Evolutionary conservation across 306 rosid genomes (phyloP).

Genomic region (Malus asiatica): DNA sequence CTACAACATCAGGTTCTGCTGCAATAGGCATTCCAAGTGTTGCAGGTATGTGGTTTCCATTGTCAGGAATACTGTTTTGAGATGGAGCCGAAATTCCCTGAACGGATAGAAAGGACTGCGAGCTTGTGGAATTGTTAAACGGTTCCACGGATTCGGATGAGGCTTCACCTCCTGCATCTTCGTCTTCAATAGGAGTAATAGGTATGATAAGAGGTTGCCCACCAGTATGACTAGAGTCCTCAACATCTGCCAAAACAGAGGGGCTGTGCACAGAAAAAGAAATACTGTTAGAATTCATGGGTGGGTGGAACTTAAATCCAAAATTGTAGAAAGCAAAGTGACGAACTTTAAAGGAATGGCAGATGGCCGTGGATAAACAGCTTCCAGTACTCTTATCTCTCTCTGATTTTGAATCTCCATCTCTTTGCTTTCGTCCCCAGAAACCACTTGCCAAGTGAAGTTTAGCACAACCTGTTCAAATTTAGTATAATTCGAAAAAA

Average conservation of each 20-base stretch:
- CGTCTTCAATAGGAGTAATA: constrained; percentile 79
- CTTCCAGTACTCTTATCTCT: constrained; percentile 89
- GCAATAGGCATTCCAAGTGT: constrained; percentile 12
- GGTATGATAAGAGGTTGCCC: constrained; percentile 50
- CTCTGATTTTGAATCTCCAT: constrained; percentile 55
- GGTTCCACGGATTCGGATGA: constrained; percentile 21
- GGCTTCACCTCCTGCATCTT: constrained; percentile 44
- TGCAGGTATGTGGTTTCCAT: constrained; percentile 8
- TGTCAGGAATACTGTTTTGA: constrained; percentile 15
- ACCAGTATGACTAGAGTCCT: constrained; percentile 27
- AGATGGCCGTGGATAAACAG: constrained; percentile 79
- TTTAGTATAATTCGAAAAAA: constrained; percentile 8
- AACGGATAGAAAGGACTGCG: constrained; percentile 24
- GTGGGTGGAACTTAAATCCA: constrained; percentile 5
- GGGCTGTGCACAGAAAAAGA: constrained; percentile 39
- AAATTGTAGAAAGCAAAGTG: constrained; percentile 24
- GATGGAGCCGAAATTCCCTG: constrained; percentile 26
- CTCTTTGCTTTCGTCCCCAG: constrained; percentile 86
- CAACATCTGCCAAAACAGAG: constrained; percentile 35
- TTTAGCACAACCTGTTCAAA: constrained; percentile 49
- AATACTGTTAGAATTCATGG: constrained; percentile 4
- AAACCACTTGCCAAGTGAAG: constrained; percentile 70
- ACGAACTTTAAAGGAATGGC: constrained; percentile 81
- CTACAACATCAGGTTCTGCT: constrained; percentile 43
- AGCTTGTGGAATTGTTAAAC: constrained; percentile 14